Evolutionary conservation across 2,329 filamentous ascomycete species (phyloP).

Genomic region (Pseudodiploospora longispora): DNA sequence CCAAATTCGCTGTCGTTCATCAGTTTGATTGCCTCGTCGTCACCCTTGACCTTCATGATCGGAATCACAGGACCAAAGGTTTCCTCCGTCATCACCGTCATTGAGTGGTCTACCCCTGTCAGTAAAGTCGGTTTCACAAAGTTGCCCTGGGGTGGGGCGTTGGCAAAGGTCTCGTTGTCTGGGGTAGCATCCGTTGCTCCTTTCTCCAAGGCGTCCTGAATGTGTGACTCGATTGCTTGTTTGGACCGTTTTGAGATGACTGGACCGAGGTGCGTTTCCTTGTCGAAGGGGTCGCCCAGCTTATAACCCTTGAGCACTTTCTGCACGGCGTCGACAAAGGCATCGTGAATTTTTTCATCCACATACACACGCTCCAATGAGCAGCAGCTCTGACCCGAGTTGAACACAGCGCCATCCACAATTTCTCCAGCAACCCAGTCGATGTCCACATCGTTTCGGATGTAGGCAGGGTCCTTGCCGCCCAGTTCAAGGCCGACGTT

Average conservation of each 20-base stretch:
- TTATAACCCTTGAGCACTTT: conserved; percentile 74
- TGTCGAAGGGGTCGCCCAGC: conserved; percentile 79
- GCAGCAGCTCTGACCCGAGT: conserved; percentile 97
- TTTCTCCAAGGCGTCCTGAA: conserved; percentile 73
- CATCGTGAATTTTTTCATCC: conserved; percentile 72
- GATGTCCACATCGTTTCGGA: conserved; percentile 77
- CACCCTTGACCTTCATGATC: conserved; percentile 74
- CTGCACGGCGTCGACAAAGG: conserved; percentile 71
- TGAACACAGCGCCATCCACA: conserved; percentile 93
- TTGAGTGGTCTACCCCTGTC: conserved; percentile 68
- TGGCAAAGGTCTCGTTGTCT: conserved; percentile 67
- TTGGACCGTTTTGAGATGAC: conserved; percentile 78
- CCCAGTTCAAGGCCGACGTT: conserved; percentile 85
- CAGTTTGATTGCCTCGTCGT: conserved; percentile 70
- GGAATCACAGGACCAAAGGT: conserved; percentile 92
- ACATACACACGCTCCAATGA: conserved; percentile 89
- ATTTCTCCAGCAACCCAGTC: conserved; percentile 91
- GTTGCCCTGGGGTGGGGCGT: conserved; percentile 69
- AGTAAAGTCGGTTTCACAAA: conserved; percentile 83
- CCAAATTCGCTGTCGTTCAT: conserved; percentile 97
- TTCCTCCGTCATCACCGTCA: conserved; percentile 87
- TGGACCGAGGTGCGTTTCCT: conserved; percentile 74
- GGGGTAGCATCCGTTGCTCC: conserved; percentile 82
- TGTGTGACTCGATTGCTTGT: conserved; percentile 66
- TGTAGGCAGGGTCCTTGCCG: conserved; percentile 90